A percentile compares a stretch with the other conserved stretches of the same genome.
phyloP scores from a whole-genome alignment of 805 yeast species.

The Blastobotrys terrestris region DNA sequence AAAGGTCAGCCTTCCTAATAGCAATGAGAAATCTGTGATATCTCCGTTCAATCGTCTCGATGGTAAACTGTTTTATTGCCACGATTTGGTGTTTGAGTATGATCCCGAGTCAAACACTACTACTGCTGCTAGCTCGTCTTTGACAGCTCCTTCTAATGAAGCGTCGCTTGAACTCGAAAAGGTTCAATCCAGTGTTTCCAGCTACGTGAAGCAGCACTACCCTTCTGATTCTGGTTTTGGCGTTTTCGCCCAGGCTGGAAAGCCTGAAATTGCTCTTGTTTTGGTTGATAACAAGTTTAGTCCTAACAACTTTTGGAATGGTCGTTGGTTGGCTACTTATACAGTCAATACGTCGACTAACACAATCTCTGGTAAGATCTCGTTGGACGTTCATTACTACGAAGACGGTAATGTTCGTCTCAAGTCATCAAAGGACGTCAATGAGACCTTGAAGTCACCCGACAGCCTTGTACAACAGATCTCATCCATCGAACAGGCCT shows the following conservation, averaged over 20 bases:
- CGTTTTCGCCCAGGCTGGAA: slow-evolving; percentile 34
- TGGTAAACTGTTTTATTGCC: slow-evolving; percentile 39
- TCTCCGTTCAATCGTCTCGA: slow-evolving; percentile 43
- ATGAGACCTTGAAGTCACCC: slow-evolving; percentile 10
- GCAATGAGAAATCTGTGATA: slow-evolving; percentile 32
- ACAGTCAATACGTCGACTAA: slow-evolving; percentile 32
- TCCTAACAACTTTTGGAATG: slow-evolving; percentile 79
- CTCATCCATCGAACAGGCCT: slow-evolving; percentile 48
- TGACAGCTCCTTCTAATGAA: background rate
- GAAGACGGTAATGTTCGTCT: slow-evolving; percentile 95
- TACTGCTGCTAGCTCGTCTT: slow-evolving; percentile 12
- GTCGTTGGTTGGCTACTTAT: slow-evolving; percentile 77
- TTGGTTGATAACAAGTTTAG: slow-evolving; percentile 68
- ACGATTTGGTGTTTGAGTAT: slow-evolving; percentile 23
- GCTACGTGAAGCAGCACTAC: slow-evolving; percentile 60
- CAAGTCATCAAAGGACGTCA: slow-evolving; percentile 28
- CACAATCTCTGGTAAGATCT: slow-evolving; percentile 46
- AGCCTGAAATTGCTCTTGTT: slow-evolving; percentile 38
- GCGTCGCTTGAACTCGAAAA: slow-evolving; percentile 6
- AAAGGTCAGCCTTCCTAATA: slow-evolving; percentile 31
- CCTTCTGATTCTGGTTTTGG: slow-evolving; percentile 50
- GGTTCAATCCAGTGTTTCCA: slow-evolving; percentile 11
- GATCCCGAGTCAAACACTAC: slow-evolving; percentile 23
- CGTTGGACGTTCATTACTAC: slow-evolving; percentile 79
- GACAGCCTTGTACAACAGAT: slow-evolving; percentile 42